phyloP scores from a whole-genome alignment of 2,329 filamentous ascomycete species.

The Penicillium digitatum region DNA sequence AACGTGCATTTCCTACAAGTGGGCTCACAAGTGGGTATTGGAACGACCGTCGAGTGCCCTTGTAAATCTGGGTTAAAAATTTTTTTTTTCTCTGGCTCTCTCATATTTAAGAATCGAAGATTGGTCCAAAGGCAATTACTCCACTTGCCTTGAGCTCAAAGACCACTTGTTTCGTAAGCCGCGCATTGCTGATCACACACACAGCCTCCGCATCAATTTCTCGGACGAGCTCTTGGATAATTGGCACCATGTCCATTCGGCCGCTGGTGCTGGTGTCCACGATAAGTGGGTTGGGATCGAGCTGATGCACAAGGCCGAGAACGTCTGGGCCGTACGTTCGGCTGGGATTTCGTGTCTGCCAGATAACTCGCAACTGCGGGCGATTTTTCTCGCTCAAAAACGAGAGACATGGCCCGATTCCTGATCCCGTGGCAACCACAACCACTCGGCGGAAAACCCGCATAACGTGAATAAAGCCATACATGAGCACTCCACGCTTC shows the following conservation, averaged over 20 bases:
- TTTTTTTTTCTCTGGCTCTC: no score
- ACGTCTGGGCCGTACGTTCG: neutral
- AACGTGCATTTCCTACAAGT: no score
- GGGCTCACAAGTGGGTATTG: no score
- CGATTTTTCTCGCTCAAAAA: neutral
- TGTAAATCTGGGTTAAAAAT: neutral
- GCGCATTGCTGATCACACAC: neutral
- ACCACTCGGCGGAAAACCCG: neutral
- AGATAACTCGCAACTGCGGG: neutral
- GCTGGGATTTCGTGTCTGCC: neutral
- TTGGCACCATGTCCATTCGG: neutral
- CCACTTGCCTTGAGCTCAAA: neutral
- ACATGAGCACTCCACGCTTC: neutral
- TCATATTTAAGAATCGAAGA: neutral
- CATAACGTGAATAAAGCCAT: neutral
- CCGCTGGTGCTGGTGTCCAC: neutral
- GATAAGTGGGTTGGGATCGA: neutral
- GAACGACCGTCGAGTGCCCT: no score
- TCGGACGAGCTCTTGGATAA: neutral
- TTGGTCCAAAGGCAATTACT: neutral
- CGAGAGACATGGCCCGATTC: neutral
- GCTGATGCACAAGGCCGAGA: neutral
- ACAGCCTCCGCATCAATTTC: neutral
- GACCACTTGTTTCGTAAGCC: neutral
- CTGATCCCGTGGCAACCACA: neutral